These are phyloP conservation scores for Ceratobasidium sp. DNA, from an alignment of 1,284 basidiomycete species.

Conservation along the genomic window DNA sequence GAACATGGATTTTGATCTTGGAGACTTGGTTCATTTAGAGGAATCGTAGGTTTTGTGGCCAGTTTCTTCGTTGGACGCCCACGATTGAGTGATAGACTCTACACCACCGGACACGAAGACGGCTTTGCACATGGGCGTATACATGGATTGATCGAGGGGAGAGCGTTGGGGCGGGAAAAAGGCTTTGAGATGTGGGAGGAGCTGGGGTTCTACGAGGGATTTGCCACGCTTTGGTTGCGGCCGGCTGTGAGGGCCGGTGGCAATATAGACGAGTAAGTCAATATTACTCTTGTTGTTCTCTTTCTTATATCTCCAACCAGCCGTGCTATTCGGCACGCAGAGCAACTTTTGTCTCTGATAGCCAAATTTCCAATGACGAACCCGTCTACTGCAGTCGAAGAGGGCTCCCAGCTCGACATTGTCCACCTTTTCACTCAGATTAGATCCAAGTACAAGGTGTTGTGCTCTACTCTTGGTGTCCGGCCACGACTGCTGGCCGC, in stretches of 20 bases:
- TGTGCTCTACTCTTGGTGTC: conserved; percentile 86
- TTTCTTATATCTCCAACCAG: conserved; percentile 53
- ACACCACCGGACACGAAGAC: conserved; percentile 77
- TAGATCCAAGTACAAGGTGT: conserved; percentile 85
- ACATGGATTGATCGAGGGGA: conserved; percentile 91
- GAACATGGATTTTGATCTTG: conserved; percentile 64
- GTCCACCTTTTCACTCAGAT: conserved; percentile 81
- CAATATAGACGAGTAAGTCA: conserved; percentile 45
- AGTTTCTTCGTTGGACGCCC: conserved; percentile 6
- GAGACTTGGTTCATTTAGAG: conserved; percentile 74
- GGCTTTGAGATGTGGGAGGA: conserved; percentile 98
- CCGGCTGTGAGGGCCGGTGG: conserved; percentile 43
- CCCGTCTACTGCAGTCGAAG: conserved; percentile 61
- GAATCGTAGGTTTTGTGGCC: conserved; percentile 64
- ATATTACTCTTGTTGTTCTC: conserved; percentile 27
- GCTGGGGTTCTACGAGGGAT: conserved; percentile 91
- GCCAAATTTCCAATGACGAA: conserved; percentile 80
- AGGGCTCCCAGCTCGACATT: conserved; percentile 71
- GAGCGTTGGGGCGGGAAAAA: conserved; percentile 89
- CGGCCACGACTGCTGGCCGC: conserved; percentile 67
- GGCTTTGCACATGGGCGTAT: conserved; percentile 87
- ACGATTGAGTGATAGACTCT: conserved; percentile 70
- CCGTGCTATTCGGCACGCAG: conserved; percentile 72
- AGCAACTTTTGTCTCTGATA: conserved; percentile 76
- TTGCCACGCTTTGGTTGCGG: conserved; percentile 74